These are phyloP conservation scores for Sistotremastrum suecicum DNA, from an alignment of 768 basidiomycete genomes.

Conservation along the genomic window DNA sequence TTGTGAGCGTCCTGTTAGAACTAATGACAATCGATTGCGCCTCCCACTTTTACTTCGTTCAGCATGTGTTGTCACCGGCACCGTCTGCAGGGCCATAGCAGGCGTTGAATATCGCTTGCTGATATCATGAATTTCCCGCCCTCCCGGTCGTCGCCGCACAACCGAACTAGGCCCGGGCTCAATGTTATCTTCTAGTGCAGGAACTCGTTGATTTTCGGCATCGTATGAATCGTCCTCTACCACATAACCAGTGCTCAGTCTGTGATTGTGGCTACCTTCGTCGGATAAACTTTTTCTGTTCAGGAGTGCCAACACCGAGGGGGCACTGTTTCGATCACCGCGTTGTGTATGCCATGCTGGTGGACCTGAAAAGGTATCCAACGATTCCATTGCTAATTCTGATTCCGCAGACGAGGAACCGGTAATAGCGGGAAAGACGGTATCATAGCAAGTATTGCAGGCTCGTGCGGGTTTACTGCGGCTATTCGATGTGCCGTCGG, in stretches of 20 bases:
- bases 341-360: slow-evolving; percentile 9
- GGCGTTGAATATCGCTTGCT: slow-evolving; percentile 60
- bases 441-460: slow-evolving; percentile 77
- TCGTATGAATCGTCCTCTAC: neutral
- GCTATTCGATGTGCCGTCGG: slow-evolving; percentile 36
- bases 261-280: neutral
- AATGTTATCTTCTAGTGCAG: neutral
- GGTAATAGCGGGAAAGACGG: slow-evolving; percentile 51
- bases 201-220: slow-evolving; percentile 1
- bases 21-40: no score
- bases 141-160: slow-evolving; percentile 6
- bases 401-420: slow-evolving; percentile 1
- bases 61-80: slow-evolving; percentile 43
- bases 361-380: slow-evolving; percentile 23
- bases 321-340: slow-evolving; percentile 4
- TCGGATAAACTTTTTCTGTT: slow-evolving; percentile 32
- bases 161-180: neutral
- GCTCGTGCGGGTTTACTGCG: slow-evolving; percentile 55
- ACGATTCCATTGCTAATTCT: neutral
- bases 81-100: slow-evolving; percentile 62
- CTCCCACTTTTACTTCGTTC: no score
- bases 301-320: slow-evolving; percentile 17
- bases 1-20: no score
- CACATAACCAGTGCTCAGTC: neutral
- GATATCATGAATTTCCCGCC: neutral